These are phyloP conservation scores for Suaeda aralocaspica DNA, from an alignment of 148 eudicot genomes.

Conservation along the genomic window DNA sequence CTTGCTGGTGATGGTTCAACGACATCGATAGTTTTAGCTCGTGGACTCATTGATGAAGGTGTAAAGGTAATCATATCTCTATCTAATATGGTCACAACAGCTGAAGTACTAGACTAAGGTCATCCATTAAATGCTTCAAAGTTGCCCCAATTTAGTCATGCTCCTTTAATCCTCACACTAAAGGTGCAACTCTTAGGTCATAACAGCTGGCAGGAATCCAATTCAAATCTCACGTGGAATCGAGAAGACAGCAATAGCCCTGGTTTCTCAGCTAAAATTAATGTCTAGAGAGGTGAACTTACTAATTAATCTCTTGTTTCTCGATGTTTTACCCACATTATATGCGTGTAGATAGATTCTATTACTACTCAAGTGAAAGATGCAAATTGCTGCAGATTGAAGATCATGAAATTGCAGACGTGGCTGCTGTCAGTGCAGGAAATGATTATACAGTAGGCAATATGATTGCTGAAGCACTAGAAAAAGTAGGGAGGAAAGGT, in stretches of 20 bases:
- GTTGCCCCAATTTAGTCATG: slow-evolving; percentile 9
- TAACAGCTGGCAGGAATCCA: slow-evolving; percentile 84
- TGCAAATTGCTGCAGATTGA: slow-evolving; percentile 53
- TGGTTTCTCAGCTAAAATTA: slow-evolving; percentile 64
- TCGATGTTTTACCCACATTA: background rate
- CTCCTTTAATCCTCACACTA: slow-evolving; percentile 26
- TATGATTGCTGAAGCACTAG: slow-evolving; percentile 66
- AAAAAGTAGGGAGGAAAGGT: slow-evolving; percentile 59
- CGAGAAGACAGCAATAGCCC: slow-evolving; percentile 72
- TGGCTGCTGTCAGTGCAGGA: slow-evolving; percentile 88
- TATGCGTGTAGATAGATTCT: background rate
- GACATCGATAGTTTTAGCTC: slow-evolving; percentile 84
- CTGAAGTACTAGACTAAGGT: background rate
- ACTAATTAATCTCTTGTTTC: background rate
- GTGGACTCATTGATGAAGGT: slow-evolving; percentile 80
- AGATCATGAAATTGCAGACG: slow-evolving; percentile 73
- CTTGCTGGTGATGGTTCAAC: slow-evolving; percentile 96
- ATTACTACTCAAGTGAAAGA: background rate
- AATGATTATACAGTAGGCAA: slow-evolving; percentile 73
- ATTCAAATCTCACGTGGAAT: slow-evolving; percentile 80
- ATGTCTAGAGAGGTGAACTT: slow-evolving; percentile 72
- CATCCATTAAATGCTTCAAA: background rate
- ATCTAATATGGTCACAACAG: background rate
- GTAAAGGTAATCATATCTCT: slow-evolving; percentile 52
- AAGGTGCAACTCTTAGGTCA: slow-evolving; percentile 50